Conservation (phyloP, 306 rosid species). For the Ammopiptanthus mongolicus region DNA sequence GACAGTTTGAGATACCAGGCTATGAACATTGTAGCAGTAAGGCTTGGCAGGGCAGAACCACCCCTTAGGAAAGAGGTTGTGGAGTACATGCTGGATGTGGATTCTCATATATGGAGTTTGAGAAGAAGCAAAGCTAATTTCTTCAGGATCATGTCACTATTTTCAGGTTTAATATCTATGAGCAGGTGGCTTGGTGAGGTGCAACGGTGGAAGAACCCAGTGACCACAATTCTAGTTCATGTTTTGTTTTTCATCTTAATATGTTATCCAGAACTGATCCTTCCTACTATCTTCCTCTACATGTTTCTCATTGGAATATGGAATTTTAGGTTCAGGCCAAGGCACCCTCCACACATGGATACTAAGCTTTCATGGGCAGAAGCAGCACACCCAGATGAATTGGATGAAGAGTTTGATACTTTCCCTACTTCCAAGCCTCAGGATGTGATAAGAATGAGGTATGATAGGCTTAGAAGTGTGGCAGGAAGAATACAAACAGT, state of each 20-base stretch:
- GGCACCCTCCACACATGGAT: constrained; percentile 77
- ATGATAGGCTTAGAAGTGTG: constrained; percentile 70
- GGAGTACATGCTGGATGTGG: constrained; percentile 83
- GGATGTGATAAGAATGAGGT: constrained; percentile 66
- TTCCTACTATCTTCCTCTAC: constrained; percentile 70
- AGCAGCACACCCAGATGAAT: constrained; percentile 52
- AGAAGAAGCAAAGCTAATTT: constrained; percentile 84
- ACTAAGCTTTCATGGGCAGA: constrained; percentile 79
- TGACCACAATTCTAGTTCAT: constrained; percentile 66
- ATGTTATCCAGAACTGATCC: constrained; percentile 69
- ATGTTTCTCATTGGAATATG: constrained; percentile 81
- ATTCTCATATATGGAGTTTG: constrained; percentile 86
- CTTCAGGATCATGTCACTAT: constrained; percentile 57
- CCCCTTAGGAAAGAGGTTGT: constrained; percentile 74
- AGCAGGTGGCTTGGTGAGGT: constrained; percentile 71
- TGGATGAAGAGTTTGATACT: constrained; percentile 61
- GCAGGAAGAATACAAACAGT: constrained; percentile 36
- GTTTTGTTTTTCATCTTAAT: constrained; percentile 58
- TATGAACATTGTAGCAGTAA: constrained; percentile 61
- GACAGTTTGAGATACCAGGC: constrained; percentile 71
- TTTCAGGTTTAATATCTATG: constrained; percentile 56
- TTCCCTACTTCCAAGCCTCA: constrained; percentile 58
- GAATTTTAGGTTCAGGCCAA: constrained; percentile 53
- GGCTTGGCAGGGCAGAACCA: constrained; percentile 82
- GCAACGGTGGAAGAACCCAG: constrained; percentile 63